phyloP scores from a whole-genome alignment of 139 green algal species.

The Coelastrella sp. region DNA sequence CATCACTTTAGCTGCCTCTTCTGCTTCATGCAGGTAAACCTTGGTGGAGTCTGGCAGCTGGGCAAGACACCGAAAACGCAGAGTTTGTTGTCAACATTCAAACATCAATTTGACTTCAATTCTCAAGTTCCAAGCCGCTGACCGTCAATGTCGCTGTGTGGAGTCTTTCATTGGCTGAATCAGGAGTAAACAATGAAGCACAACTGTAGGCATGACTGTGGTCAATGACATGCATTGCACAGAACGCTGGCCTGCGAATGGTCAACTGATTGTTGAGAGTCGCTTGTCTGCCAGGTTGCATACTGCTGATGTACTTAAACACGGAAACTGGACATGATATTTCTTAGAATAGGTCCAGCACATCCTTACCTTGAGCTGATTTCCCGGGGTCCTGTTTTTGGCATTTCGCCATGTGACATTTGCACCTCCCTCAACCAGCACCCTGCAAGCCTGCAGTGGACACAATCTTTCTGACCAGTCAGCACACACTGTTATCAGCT shows the following conservation, averaged over 20 bases:
- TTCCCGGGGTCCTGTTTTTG: constrained; percentile 71
- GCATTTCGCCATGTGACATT: constrained; percentile 66
- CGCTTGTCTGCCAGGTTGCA: background rate
- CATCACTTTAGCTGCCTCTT: constrained; percentile 53
- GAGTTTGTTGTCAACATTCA: background rate
- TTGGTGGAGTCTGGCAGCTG: constrained; percentile 47
- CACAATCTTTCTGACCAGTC: no score
- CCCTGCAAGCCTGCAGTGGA: constrained; percentile 55
- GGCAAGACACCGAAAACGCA: background rate
- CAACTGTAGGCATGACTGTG: no score
- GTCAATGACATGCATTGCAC: no score
- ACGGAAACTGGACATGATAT: no score
- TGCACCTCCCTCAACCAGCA: constrained; percentile 62
- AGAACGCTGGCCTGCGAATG: no score
- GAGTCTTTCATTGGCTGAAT: no score
- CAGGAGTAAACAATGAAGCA: no score
- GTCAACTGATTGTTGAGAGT: no score
- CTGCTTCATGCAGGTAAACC: constrained; percentile 45
- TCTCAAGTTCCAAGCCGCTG: no score
- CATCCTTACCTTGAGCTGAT: constrained; percentile 60
- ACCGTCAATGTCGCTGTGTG: no score
- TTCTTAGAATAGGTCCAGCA: no score
- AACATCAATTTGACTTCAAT: no score
- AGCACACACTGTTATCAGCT: background rate
- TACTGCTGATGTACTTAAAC: background rate